These are phyloP conservation scores for Yamadazyma ubonensis DNA, from an alignment of 805 yeast genomes.

Conservation along the genomic window DNA sequence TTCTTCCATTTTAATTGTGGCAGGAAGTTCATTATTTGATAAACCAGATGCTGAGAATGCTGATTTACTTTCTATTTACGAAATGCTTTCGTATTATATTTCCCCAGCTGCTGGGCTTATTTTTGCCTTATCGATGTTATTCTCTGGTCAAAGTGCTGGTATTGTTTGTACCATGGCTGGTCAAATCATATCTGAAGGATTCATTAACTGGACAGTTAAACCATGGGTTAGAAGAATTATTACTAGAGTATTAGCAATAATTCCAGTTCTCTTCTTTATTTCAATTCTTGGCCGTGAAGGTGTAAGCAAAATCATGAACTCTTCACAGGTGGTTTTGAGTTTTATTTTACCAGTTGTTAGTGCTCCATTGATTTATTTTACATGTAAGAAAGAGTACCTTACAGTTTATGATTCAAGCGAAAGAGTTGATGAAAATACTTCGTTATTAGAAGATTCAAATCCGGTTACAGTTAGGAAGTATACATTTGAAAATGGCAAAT, in stretches of 20 bases:
- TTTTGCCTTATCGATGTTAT: slow-evolving; percentile 46
- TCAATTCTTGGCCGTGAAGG: slow-evolving; percentile 42
- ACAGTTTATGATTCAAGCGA: slow-evolving; percentile 29
- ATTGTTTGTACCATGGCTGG: slow-evolving; percentile 51
- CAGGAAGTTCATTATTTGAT: slow-evolving; percentile 41
- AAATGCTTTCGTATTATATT: slow-evolving; percentile 43
- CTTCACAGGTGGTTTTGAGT: slow-evolving; percentile 45
- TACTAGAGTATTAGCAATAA: slow-evolving; percentile 41
- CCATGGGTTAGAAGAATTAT: slow-evolving; percentile 45
- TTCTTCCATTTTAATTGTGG: slow-evolving; percentile 63
- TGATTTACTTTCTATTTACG: slow-evolving; percentile 43
- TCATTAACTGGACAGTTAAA: slow-evolving; percentile 42
- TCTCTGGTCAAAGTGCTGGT: slow-evolving; percentile 48
- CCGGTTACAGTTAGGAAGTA: slow-evolving; percentile 21
- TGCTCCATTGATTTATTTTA: slow-evolving; percentile 47
- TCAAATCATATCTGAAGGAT: slow-evolving; percentile 46
- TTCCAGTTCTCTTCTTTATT: slow-evolving; percentile 42
- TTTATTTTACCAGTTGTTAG: slow-evolving; percentile 44
- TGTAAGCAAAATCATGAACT: slow-evolving; percentile 44
- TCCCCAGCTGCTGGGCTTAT: slow-evolving; percentile 46
- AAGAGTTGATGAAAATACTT: slow-evolving; percentile 14
- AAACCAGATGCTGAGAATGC: slow-evolving; percentile 48
- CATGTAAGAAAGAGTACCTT: slow-evolving; percentile 39
- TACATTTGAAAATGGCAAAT: slow-evolving; percentile 40
- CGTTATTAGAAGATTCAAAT: slow-evolving; percentile 12